Evolutionary conservation across 2,329 filamentous ascomycete species (phyloP).

Genomic region (Penicillium sp.): DNA sequence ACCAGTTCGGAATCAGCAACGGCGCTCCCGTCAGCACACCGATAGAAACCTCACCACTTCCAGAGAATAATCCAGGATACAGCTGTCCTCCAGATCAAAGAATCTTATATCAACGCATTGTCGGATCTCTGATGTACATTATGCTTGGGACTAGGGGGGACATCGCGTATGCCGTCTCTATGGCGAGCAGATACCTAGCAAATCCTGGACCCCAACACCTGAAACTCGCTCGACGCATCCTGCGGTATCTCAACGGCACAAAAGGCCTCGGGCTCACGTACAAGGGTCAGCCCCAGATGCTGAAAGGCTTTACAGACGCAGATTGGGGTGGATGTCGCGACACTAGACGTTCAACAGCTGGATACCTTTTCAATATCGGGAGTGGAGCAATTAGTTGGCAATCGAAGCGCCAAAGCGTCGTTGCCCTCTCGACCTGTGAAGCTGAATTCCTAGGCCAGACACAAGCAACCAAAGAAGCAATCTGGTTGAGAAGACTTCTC

Average conservation of each 20-base stretch:
- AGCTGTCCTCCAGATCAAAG: too few species aligned
- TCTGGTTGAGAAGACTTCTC: constrained; percentile 3
- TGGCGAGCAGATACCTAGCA: not conserved
- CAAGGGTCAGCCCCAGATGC: not conserved
- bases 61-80: too few species aligned
- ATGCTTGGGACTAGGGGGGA: too few species aligned
- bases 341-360: constrained; percentile 7
- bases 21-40: too few species aligned
- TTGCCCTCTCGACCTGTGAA: constrained; percentile 6
- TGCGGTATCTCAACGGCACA: constrained; percentile 7
- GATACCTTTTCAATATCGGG: constrained; percentile 7
- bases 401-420: constrained; percentile 1
- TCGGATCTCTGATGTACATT: too few species aligned
- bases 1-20: too few species aligned
- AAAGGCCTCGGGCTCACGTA: constrained; percentile 3
- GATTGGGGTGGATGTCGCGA: constrained; percentile 5
- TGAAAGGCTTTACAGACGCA: constrained; percentile 2
- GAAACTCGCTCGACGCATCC: constrained; percentile 1
- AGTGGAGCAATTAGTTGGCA: constrained; percentile 10
- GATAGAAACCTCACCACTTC: too few species aligned
- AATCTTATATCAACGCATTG: too few species aligned
- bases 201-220: constrained; percentile 1
- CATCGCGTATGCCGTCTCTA: constrained; percentile 1
- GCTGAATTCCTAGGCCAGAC: constrained; percentile 4
- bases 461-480: constrained; percentile 4